Percentiles rank a stretch among this genome's conserved stretches.
These are phyloP conservation scores for Beverwykella pulmonaria DNA, from an alignment of 495 filamentous ascomycete genomes.

Conservation along the genomic window DNA sequence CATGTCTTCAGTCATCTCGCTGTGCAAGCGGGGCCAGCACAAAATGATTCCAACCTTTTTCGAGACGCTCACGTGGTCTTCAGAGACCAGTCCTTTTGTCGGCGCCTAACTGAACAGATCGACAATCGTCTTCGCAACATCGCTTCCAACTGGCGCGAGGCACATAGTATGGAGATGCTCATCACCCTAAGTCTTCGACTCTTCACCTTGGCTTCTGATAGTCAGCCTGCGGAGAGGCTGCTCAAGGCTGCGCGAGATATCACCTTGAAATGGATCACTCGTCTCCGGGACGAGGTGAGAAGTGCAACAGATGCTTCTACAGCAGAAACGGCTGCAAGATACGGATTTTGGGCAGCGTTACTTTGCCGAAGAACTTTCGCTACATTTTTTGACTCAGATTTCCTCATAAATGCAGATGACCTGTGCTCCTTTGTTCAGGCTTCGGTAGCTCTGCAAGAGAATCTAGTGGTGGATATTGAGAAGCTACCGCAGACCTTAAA, in stretches of 20 bases:
- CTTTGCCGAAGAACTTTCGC: constrained; percentile 56
- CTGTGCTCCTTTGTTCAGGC: constrained; percentile 44
- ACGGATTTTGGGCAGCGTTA: constrained; percentile 54
- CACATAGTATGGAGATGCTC: constrained; percentile 52
- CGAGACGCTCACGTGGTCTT: constrained; percentile 53
- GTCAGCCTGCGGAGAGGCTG: not conserved
- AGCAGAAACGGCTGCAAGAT: constrained; percentile 46
- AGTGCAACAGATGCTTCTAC: constrained; percentile 48
- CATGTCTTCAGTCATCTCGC: constrained; percentile 51
- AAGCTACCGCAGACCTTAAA: constrained; percentile 40
- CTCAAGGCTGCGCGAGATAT: constrained; percentile 37
- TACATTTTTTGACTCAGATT: constrained; percentile 30
- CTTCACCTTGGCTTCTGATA: constrained; percentile 19
- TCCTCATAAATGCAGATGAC: constrained; percentile 13
- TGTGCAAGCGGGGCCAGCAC: constrained; percentile 52
- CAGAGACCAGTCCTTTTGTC: constrained; percentile 51
- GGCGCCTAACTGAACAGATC: constrained; percentile 50
- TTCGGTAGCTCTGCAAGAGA: constrained; percentile 51
- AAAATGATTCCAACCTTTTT: constrained; percentile 39
- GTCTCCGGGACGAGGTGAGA: constrained; percentile 51
- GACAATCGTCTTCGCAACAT: constrained; percentile 48
- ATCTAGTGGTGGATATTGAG: constrained; percentile 41
- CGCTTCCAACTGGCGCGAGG: constrained; percentile 58
- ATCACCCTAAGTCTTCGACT: constrained; percentile 50
- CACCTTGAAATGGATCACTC: constrained; percentile 51